A percentile compares a stretch with the other conserved stretches of the same genome.
Conservation (phyloP, 2,329 filamentous ascomycete species). For the Arachnomyces sp. region DNA sequence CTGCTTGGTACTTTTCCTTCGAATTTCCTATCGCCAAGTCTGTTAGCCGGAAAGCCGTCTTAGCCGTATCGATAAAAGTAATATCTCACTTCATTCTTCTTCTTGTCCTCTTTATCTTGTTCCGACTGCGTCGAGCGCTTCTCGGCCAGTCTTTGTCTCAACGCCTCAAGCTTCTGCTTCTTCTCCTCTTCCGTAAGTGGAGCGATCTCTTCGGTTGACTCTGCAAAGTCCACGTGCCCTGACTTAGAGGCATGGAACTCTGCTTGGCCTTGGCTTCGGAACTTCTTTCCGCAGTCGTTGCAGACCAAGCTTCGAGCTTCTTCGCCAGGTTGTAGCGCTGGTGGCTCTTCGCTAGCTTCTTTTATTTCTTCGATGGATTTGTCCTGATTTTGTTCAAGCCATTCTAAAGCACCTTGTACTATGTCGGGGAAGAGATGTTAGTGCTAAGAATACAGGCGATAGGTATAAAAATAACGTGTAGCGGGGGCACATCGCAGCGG, state of each 20-base stretch:
- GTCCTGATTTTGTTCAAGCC: slow-evolving; percentile 88
- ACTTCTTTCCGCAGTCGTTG: slow-evolving; percentile 90
- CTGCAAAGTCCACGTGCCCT: slow-evolving; percentile 82
- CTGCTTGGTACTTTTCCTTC: slow-evolving; percentile 83
- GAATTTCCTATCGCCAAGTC: slow-evolving; percentile 48
- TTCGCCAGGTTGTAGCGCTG: slow-evolving; percentile 62
- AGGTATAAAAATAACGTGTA: not conserved
- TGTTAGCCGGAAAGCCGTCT: too few relatives aligned
- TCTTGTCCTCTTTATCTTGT: slow-evolving; percentile 14
- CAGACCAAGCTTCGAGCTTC: slow-evolving; percentile 76
- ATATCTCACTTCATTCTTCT: slow-evolving; percentile 14
- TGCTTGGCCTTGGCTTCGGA: slow-evolving; percentile 71
- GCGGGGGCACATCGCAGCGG: too few relatives aligned
- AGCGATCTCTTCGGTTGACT: slow-evolving; percentile 87
- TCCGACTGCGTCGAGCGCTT: slow-evolving; percentile 11
- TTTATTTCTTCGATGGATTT: slow-evolving; percentile 77
- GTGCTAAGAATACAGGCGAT: slow-evolving; percentile 1
- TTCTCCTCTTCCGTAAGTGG: slow-evolving; percentile 90
- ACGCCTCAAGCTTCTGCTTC: slow-evolving; percentile 55
- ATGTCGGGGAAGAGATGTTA: slow-evolving; percentile 8
- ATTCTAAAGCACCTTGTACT: slow-evolving; percentile 88
- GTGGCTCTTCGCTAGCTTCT: slow-evolving; percentile 43
- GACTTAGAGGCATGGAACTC: slow-evolving; percentile 89
- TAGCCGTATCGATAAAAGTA: too few relatives aligned
- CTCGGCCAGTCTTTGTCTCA: slow-evolving; percentile 11